These are phyloP conservation scores for Lecanicillium sp. DNA, from an alignment of 2,329 filamentous ascomycete species.

Conservation along the genomic window DNA sequence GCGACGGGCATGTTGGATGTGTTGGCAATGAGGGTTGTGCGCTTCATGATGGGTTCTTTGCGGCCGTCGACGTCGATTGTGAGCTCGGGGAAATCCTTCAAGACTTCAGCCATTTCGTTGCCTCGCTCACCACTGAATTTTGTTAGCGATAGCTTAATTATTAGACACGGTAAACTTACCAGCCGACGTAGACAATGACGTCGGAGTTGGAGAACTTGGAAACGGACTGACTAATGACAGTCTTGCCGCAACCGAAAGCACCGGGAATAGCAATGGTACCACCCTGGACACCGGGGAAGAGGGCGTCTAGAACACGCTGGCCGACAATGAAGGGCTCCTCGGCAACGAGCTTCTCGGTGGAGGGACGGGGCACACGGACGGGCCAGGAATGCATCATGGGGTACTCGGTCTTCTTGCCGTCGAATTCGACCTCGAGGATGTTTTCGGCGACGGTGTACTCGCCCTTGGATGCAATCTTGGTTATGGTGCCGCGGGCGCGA, in stretches of 20 bases:
- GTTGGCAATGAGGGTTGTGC: slow-evolving; percentile 95
- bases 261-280: slow-evolving; percentile 97
- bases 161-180: slow-evolving; percentile 28
- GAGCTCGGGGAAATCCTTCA: slow-evolving; percentile 99
- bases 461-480: slow-evolving; percentile 80
- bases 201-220: slow-evolving; percentile 99
- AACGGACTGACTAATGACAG: slow-evolving; percentile 95
- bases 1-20: slow-evolving; percentile 99
- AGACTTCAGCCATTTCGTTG: slow-evolving; percentile 99
- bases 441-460: slow-evolving; percentile 92
- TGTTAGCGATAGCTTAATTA: slow-evolving; percentile 21
- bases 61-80: slow-evolving; percentile 90
- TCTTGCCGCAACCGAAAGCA: slow-evolving; percentile 98
- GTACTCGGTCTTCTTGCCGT: slow-evolving; percentile 89
- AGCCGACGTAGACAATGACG: slow-evolving; percentile 95
- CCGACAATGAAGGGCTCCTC: slow-evolving; percentile 91
- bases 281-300: slow-evolving; percentile 94
- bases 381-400: slow-evolving; percentile 99
- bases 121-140: slow-evolving; percentile 69
- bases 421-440: slow-evolving; percentile 92
- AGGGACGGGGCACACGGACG: slow-evolving; percentile 88
- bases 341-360: slow-evolving; percentile 85
- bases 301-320: slow-evolving; percentile 89
- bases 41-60: slow-evolving; percentile 99
- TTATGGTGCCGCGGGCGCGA: slow-evolving; percentile 85